Conservation (phyloP, 148 eudicot species). For the Euryodendron excelsum region DNA sequence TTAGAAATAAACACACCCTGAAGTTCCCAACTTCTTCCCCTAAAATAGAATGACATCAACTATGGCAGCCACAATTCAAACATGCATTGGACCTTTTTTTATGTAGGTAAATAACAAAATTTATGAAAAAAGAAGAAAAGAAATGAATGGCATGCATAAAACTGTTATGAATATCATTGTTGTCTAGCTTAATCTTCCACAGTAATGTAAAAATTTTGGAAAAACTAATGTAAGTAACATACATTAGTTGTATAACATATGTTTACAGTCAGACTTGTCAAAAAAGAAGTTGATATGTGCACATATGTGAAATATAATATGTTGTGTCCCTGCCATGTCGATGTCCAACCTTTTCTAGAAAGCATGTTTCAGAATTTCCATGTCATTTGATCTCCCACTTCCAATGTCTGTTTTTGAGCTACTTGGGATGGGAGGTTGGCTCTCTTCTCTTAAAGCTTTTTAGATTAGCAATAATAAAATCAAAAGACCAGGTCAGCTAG, state of each 20-base stretch:
- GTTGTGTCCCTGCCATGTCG: neutral
- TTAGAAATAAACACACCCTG: neutral
- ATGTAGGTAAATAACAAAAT: neutral
- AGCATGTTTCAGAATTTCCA: neutral
- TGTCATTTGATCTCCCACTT: neutral
- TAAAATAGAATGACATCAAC: neutral
- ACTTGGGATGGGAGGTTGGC: too few relatives aligned
- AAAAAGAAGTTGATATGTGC: neutral
- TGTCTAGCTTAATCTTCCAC: neutral
- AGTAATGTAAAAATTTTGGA: neutral
- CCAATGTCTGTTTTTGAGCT: too few relatives aligned
- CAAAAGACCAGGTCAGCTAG: too few relatives aligned
- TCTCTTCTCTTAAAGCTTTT: too few relatives aligned
- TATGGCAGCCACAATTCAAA: neutral
- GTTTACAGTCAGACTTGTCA: neutral
- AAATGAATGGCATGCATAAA: neutral
- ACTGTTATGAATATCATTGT: too few relatives aligned
- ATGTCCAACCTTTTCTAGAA: neutral
- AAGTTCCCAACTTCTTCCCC: neutral
- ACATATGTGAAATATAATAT: neutral
- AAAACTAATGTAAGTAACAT: neutral
- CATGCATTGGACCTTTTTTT: neutral
- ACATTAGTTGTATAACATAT: neutral
- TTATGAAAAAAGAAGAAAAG: neutral
- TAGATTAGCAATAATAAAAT: too few relatives aligned